Percentiles rank a stretch among this genome's conserved stretches.
These are phyloP conservation scores for Alternaria sp. DNA, from an alignment of 2,329 filamentous ascomycete genomes.

Conservation along the genomic window DNA sequence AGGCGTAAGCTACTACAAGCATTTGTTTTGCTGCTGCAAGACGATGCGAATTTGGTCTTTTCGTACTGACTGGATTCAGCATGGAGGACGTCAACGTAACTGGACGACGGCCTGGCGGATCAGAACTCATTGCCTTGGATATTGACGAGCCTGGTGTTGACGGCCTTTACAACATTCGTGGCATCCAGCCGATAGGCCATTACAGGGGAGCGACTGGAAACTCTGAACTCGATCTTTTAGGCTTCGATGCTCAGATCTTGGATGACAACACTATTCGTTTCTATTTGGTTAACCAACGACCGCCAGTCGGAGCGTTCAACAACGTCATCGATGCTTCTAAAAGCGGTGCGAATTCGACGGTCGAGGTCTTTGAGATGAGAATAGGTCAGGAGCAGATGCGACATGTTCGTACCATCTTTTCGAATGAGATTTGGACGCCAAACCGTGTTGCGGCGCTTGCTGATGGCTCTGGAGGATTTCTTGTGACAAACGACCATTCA, in stretches of 20 bases:
- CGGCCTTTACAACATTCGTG: slow-evolving; percentile 36
- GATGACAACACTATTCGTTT: slow-evolving; percentile 39
- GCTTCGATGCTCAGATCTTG: slow-evolving; percentile 40
- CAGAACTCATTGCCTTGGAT: slow-evolving; percentile 40
- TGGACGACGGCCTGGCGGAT: slow-evolving; percentile 34
- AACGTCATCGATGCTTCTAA: slow-evolving; percentile 34
- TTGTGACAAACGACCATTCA: slow-evolving; percentile 43
- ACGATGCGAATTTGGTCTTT: too few species aligned
- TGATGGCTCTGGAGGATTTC: slow-evolving; percentile 32
- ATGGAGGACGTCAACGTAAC: slow-evolving; percentile 31
- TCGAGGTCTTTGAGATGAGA: slow-evolving; percentile 41
- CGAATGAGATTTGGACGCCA: slow-evolving; percentile 30
- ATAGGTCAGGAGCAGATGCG: slow-evolving; percentile 34
- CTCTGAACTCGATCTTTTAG: slow-evolving; percentile 33
- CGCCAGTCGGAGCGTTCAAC: slow-evolving; percentile 35
- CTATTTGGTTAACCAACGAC: slow-evolving; percentile 41
- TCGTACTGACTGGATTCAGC: slow-evolving; percentile 18
- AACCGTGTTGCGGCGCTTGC: slow-evolving; percentile 38
- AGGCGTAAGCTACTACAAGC: slow-evolving; percentile 27
- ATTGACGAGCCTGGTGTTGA: slow-evolving; percentile 39
- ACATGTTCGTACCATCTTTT: slow-evolving; percentile 35
- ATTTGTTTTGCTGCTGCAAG: neutral
- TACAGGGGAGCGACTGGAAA: slow-evolving; percentile 38
- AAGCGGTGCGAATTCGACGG: slow-evolving; percentile 37
- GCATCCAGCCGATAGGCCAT: slow-evolving; percentile 30